Percentiles rank a stretch among this genome's conserved stretches.
phyloP scores from a whole-genome alignment of 345 rosid genomes.

The Zanthoxylum bungeanum region DNA sequence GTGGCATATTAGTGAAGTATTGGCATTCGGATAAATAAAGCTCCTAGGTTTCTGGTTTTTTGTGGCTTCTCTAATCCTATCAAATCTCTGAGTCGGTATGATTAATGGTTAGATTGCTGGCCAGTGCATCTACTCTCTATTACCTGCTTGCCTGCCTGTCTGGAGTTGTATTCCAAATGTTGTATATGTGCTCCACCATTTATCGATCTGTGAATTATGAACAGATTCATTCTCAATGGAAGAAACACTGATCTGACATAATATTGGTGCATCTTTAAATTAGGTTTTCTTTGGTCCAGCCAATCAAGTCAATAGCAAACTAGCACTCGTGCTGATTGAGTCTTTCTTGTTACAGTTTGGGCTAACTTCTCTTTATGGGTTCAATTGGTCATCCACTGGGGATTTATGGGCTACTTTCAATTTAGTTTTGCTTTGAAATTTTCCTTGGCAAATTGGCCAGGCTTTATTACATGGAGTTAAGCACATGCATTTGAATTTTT shows the following conservation, averaged over 20 bases:
- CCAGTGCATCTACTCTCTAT: neutral
- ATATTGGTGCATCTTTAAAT: neutral
- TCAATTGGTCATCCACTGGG: neutral
- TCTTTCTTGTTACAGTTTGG: neutral
- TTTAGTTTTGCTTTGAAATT: neutral
- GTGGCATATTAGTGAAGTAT: neutral
- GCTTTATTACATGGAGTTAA: neutral
- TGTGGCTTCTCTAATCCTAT: neutral
- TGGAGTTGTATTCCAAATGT: neutral
- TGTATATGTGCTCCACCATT: neutral
- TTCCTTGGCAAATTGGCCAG: neutral
- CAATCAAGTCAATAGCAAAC: neutral
- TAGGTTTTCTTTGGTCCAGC: too few species aligned
- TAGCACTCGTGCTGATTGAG: neutral
- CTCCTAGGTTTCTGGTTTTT: neutral
- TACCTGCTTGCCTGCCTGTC: neutral
- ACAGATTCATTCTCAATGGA: neutral
- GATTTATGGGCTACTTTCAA: neutral
- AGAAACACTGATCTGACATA: neutral
- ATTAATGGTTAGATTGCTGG: neutral
- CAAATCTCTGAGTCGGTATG: neutral
- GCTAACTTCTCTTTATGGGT: neutral
- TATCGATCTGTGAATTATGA: neutral
- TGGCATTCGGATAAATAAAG: neutral
- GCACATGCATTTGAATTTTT: slow-evolving; percentile 16